Conservation (phyloP, 2,329 filamentous ascomycete species). For the Seiridium unicorne region DNA sequence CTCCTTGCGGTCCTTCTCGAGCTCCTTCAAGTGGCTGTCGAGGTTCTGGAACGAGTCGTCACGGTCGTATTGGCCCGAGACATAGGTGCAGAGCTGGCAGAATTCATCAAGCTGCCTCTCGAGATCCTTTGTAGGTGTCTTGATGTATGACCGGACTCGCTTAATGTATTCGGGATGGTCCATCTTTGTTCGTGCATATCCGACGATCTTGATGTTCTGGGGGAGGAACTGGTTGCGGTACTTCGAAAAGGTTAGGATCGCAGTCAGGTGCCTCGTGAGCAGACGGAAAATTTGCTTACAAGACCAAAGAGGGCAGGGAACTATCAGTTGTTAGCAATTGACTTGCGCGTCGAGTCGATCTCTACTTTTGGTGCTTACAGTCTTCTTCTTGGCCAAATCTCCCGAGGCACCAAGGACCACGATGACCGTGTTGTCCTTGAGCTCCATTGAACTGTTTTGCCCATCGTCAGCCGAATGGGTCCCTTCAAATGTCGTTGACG, state of each 20-base stretch:
- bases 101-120: slow-evolving; percentile 95
- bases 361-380: slow-evolving; percentile 55
- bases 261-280: neutral
- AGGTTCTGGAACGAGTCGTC: slow-evolving; percentile 90
- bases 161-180: slow-evolving; percentile 93
- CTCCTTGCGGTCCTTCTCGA: slow-evolving; percentile 81
- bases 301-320: slow-evolving; percentile 97
- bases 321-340: slow-evolving; percentile 44
- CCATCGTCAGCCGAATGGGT: neutral
- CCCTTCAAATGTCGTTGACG: neutral
- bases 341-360: slow-evolving; percentile 9
- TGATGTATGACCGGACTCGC: slow-evolving; percentile 96
- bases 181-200: slow-evolving; percentile 99
- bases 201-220: slow-evolving; percentile 94
- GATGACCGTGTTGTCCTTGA: slow-evolving; percentile 98
- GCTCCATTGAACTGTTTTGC: slow-evolving; percentile 72
- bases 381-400: slow-evolving; percentile 99
- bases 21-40: slow-evolving; percentile 78
- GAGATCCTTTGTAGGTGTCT: slow-evolving; percentile 95
- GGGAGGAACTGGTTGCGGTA: slow-evolving; percentile 98
- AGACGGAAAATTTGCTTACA: slow-evolving; percentile 59
- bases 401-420: slow-evolving; percentile 95
- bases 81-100: slow-evolving; percentile 82
- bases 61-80: slow-evolving; percentile 97
- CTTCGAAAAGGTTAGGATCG: slow-evolving; percentile 44